phyloP scores from a whole-genome alignment of 495 filamentous ascomycete genomes.

The Hypoxylon cercidicola region DNA sequence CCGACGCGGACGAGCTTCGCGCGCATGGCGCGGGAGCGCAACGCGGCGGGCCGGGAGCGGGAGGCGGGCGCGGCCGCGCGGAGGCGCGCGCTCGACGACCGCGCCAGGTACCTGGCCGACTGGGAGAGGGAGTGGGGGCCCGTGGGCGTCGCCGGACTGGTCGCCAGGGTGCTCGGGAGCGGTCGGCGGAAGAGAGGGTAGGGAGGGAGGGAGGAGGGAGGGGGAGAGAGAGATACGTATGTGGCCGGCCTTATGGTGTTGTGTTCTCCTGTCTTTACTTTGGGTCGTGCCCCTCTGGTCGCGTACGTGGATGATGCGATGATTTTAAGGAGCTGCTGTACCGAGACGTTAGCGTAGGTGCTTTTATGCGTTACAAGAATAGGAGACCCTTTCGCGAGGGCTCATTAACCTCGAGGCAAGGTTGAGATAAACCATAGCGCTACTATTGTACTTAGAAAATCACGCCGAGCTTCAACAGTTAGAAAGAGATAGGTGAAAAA shows the following conservation, averaged over 20 bases:
- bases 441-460: no score
- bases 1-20: conserved; percentile 19
- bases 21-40: conserved; percentile 35
- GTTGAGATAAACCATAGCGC: no score
- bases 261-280: no score
- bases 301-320: no score
- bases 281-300: no score
- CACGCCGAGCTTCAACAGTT: background rate
- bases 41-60: conserved; percentile 9
- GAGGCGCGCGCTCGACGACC: conserved; percentile 11
- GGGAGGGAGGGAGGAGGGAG: background rate
- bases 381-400: no score
- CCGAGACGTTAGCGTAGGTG: no score
- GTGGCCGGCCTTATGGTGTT: no score
- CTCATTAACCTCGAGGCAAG: no score
- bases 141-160: background rate
- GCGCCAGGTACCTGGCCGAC: conserved; percentile 4
- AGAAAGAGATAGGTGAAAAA: background rate
- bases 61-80: conserved; percentile 6
- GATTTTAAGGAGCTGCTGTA: no score
- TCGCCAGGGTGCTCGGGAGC: background rate
- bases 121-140: conserved; percentile 30
- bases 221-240: no score
- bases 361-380: no score
- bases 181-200: conserved; percentile 7